These are phyloP conservation scores for Botrytis sinoallii DNA, from an alignment of 2,329 filamentous ascomycete species.

Conservation along the genomic window DNA sequence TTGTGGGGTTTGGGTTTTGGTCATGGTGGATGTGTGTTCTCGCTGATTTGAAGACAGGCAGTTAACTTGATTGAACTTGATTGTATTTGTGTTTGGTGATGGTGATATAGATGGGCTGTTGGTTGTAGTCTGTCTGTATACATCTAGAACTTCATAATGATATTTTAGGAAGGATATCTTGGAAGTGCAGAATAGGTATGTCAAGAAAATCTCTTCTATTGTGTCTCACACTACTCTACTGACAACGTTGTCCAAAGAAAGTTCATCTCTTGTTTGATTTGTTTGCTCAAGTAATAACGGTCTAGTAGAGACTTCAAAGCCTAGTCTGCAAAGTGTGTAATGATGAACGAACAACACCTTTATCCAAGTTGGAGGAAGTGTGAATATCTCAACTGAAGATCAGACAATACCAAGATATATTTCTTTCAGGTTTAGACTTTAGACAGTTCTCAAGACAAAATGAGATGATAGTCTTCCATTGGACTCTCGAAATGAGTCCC, in stretches of 20 bases:
- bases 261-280: too few relatives aligned
- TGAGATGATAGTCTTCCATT: neutral
- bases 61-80: too few relatives aligned
- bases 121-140: too few relatives aligned
- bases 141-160: too few relatives aligned
- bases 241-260: too few relatives aligned
- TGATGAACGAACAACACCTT: neutral
- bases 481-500: neutral
- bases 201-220: accelerated
- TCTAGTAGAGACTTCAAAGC: neutral
- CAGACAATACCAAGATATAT: neutral
- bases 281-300: too few relatives aligned
- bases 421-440: neutral
- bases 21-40: neutral
- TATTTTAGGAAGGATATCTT: too few relatives aligned
- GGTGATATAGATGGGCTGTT: too few relatives aligned
- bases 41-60: too few relatives aligned
- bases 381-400: neutral
- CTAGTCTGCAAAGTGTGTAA: neutral
- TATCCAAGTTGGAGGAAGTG: neutral
- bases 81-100: too few relatives aligned
- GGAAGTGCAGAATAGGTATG: neutral
- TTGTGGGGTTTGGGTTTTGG: neutral
- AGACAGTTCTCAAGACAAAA: neutral
- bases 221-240: neutral